phyloP scores from a whole-genome alignment of 805 yeast species.

The Cyberlindnera samutprakarnensis region DNA sequence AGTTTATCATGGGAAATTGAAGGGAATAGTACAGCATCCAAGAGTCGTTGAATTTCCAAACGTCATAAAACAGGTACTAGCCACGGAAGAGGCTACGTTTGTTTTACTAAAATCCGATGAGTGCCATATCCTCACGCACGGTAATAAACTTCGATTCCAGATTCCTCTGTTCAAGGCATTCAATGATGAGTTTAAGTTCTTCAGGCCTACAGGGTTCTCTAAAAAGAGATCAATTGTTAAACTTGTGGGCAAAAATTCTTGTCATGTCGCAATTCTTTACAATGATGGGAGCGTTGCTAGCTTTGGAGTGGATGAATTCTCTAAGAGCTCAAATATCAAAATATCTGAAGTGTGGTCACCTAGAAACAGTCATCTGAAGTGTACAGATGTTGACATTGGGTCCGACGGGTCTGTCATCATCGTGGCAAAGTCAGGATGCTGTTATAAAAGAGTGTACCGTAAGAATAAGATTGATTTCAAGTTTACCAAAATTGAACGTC shows the following conservation, averaged over 20 bases:
- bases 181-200: slow-evolving; percentile 42
- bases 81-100: slow-evolving; percentile 65
- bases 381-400: slow-evolving; percentile 60
- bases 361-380: slow-evolving; percentile 45
- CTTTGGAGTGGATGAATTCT: slow-evolving; percentile 24
- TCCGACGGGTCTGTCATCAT: slow-evolving; percentile 63
- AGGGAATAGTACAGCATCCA: slow-evolving; percentile 36
- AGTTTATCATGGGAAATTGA: slow-evolving; percentile 22
- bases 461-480: slow-evolving; percentile 31
- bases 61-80: slow-evolving; percentile 45
- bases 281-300: slow-evolving; percentile 45
- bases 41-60: slow-evolving; percentile 29
- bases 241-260: slow-evolving; percentile 31
- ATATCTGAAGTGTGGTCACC: slow-evolving; percentile 57
- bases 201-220: slow-evolving; percentile 46
- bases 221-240: slow-evolving; percentile 27
- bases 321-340: slow-evolving; percentile 31
- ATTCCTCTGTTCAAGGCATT: slow-evolving; percentile 22
- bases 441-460: slow-evolving; percentile 29
- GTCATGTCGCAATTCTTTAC: slow-evolving; percentile 40
- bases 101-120: slow-evolving; percentile 52
- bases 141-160: slow-evolving; percentile 47
- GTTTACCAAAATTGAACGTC: slow-evolving; percentile 42
- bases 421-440: slow-evolving; percentile 64
- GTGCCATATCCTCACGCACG: slow-evolving; percentile 53